These are phyloP conservation scores for Taxillus chinensis DNA, from an alignment of 164 flowering plant genomes.

Conservation along the genomic window DNA sequence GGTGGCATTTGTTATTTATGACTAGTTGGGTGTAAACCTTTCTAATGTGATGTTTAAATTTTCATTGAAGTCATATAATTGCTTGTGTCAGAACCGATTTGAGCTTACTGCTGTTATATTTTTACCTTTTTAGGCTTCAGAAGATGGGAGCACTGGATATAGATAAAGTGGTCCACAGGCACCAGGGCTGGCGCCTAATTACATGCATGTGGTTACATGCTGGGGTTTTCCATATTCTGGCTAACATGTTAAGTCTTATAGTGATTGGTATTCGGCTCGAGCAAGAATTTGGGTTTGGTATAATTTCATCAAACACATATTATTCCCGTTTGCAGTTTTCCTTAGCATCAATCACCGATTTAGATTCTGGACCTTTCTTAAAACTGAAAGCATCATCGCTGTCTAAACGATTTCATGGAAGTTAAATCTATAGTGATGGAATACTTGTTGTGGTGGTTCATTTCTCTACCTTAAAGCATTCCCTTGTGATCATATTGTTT, in stretches of 20 bases:
- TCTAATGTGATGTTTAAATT: neutral
- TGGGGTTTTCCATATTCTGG: constrained; percentile 58
- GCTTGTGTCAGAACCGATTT: neutral
- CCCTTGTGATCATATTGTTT: no score
- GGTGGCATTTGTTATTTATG: no score
- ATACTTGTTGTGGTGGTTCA: no score
- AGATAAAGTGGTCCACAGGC: constrained; percentile 31
- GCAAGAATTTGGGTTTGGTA: constrained; percentile 64
- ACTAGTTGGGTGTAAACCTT: no score
- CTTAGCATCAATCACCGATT: neutral
- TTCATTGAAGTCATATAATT: neutral
- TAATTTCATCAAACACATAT: constrained; percentile 6
- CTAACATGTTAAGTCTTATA: constrained; percentile 58
- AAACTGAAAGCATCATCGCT: no score
- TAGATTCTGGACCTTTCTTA: no score
- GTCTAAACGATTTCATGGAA: no score
- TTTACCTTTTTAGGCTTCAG: constrained; percentile 32
- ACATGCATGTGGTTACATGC: constrained; percentile 64
- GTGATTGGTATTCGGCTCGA: constrained; percentile 62
- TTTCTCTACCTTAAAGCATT: no score
- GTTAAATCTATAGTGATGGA: no score
- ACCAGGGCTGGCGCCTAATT: constrained; percentile 54
- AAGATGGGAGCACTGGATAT: constrained; percentile 63
- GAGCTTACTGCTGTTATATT: neutral
- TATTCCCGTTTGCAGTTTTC: neutral